phyloP scores from a whole-genome alignment of 805 yeast genomes.

The Ogataea kodamae region DNA sequence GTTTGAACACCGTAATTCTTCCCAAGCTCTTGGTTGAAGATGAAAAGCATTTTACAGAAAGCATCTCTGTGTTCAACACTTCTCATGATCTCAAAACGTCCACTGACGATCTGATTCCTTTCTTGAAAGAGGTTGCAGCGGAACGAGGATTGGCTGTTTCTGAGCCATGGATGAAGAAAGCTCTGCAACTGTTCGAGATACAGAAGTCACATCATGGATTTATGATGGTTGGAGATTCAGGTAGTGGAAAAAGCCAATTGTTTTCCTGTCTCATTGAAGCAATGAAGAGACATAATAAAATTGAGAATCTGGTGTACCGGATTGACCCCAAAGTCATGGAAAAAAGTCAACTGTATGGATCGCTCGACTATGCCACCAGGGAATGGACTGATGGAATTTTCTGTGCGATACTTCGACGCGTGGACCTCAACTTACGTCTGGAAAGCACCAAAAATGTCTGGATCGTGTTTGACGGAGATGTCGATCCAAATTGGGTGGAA shows the following conservation, averaged over 20 bases:
- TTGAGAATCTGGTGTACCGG: conserved; percentile 38
- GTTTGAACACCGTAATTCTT: conserved; percentile 57
- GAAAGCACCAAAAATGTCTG: conserved; percentile 56
- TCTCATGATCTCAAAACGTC: conserved; percentile 1
- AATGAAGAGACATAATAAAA: conserved; percentile 29
- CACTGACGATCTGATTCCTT: conserved; percentile 26
- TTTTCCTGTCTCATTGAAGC: conserved; percentile 49
- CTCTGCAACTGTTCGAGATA: conserved; percentile 58
- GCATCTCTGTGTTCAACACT: conserved; percentile 28
- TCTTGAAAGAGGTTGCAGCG: conserved; percentile 29
- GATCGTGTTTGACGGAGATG: conserved; percentile 88
- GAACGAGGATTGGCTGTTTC: conserved; percentile 34
- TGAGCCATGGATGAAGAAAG: conserved; percentile 49
- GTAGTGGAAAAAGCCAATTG: conserved; percentile 65
- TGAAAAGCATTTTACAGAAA: conserved; percentile 35
- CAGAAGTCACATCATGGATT: conserved; percentile 69
- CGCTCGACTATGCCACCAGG: conserved; percentile 67
- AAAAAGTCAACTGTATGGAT: conserved; percentile 67
- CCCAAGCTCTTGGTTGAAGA: conserved; percentile 68
- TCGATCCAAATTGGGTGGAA: conserved; percentile 94
- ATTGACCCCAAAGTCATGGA: conserved; percentile 76
- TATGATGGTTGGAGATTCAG: conserved; percentile 75
- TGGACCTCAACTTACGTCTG: conserved; percentile 54
- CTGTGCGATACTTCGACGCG: conserved; percentile 60
- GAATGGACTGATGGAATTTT: conserved; percentile 93